Evolutionary conservation across 2,329 filamentous ascomycete species (phyloP), one percentile per base, ranked within the genome.

Genomic region (Claviceps sp.): DNA sequence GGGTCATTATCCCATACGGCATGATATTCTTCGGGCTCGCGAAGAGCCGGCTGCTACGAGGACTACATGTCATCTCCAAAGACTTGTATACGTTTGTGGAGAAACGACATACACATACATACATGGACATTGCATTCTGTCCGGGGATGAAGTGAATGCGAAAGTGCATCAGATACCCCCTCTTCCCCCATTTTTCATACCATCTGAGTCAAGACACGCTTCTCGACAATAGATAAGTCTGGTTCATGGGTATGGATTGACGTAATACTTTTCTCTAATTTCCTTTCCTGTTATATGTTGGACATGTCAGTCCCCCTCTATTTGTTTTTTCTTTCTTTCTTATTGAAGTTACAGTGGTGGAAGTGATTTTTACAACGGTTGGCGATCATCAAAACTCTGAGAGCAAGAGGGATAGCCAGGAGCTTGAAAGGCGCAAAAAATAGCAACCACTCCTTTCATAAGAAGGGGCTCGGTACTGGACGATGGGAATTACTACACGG

Each of bases 161-260:
- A 38, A 48, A 40, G 45, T 24, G 45, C 48, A 40, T 16, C 38
- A 44, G 43, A 48, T 54, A 48, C 48, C 48, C 47, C 5, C 18
- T 18, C 16, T 18, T 18, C 8, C n/a, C 38, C 20, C 40, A 11
- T 11, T 11, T 11, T 34, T 34, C 3, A 34, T 34, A 34, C n/a
- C 24, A 22, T n/a, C n/a, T 24, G 16, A 43, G 48, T 16, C 38
- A 16, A 40, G 24, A 43, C 57, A 64, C 58, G 62, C 56, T 57
- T 63, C 59, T 61, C 65, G 34, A 61, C 61, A 58, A 65, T 69
- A 69, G 64, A 67, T 60, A 61, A 59, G 58, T 58, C 57, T 57
- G 56, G 58, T 63, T 61, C 7, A 59, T 42, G 13, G 43, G 44
- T 49, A 47, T 53, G 45, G 51, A 43, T 55, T 56, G 52, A 51